phyloP scores from a whole-genome alignment of 2,329 filamentous ascomycete genomes.

The Penicillium oxalicum region DNA sequence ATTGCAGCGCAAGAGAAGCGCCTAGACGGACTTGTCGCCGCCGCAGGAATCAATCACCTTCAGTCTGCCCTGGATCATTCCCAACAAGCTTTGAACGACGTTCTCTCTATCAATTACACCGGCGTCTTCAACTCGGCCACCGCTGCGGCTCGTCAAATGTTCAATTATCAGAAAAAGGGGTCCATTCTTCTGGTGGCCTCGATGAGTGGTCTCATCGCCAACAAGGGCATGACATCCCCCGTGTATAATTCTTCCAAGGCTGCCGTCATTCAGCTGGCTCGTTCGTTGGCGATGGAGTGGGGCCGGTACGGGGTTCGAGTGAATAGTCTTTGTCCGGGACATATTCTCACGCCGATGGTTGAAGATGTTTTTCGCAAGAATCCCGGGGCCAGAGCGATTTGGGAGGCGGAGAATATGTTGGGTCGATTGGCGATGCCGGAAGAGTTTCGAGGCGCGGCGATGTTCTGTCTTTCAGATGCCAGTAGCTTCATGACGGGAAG shows the following conservation, averaged over 20 bases:
- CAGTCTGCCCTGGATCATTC: slow-evolving; percentile 38
- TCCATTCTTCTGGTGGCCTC: slow-evolving; percentile 47
- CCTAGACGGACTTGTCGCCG: slow-evolving; percentile 40
- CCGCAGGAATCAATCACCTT: slow-evolving; percentile 41
- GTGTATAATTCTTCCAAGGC: slow-evolving; percentile 53
- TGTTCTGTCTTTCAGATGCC: slow-evolving; percentile 62
- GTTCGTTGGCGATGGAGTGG: slow-evolving; percentile 51
- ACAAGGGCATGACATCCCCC: slow-evolving; percentile 41
- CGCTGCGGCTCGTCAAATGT: slow-evolving; percentile 45
- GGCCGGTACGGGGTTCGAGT: slow-evolving; percentile 48
- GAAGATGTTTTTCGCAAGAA: slow-evolving; percentile 69
- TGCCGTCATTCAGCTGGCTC: slow-evolving; percentile 48
- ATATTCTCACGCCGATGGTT: slow-evolving; percentile 67
- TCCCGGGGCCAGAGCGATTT: slow-evolving; percentile 52
- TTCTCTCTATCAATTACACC: slow-evolving; percentile 47
- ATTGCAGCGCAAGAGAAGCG: slow-evolving; percentile 33
- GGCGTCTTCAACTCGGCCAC: slow-evolving; percentile 47
- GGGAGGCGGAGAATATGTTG: slow-evolving; percentile 47
- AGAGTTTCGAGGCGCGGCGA: slow-evolving; percentile 59
- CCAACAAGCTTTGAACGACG: slow-evolving; percentile 37
- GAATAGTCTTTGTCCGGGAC: slow-evolving; percentile 50
- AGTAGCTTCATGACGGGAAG: slow-evolving; percentile 66
- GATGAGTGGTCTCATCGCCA: slow-evolving; percentile 48
- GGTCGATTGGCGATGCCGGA: slow-evolving; percentile 51
- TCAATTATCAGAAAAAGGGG: slow-evolving; percentile 44